phyloP scores from a whole-genome alignment of 2,329 filamentous ascomycete genomes.

The Colletotrichum costaricense region DNA sequence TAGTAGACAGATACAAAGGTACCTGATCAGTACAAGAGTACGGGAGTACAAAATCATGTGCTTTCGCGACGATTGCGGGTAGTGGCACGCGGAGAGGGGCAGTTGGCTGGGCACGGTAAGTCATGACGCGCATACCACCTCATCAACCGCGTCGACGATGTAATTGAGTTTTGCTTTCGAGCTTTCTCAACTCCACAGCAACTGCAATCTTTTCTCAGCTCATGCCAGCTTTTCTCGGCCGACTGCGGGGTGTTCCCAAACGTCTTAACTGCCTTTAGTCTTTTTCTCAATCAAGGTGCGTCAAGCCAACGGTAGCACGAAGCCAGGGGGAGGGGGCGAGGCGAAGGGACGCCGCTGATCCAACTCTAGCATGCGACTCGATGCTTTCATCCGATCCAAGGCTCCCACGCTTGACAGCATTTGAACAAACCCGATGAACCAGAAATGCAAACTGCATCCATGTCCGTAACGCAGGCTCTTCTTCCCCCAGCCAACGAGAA shows the following conservation, averaged over 20 bases:
- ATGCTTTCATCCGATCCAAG: conserved; percentile 11
- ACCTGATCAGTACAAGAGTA: background rate
- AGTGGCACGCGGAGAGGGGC: background rate
- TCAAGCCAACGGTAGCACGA: background rate
- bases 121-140: conserved; percentile 35
- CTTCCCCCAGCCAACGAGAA: background rate
- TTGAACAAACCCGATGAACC: background rate
- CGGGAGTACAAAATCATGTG: conserved; percentile 29
- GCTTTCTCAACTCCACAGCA: background rate
- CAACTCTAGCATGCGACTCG: background rate
- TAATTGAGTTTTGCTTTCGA: background rate
- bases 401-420: background rate
- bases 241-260: background rate
- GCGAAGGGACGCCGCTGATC: background rate
- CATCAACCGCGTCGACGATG: conserved; percentile 29
- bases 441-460: background rate
- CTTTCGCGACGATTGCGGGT: conserved; percentile 30
- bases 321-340: background rate
- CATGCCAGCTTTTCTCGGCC: background rate
- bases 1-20: background rate
- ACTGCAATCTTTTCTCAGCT: background rate
- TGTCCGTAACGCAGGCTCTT: background rate
- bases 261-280: background rate
- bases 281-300: background rate
- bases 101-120: background rate